Percentiles rank a stretch among this genome's conserved stretches.
These are phyloP conservation scores for Hibiscus tridactylites DNA, from an alignment of 345 rosid genomes.

Conservation along the genomic window DNA sequence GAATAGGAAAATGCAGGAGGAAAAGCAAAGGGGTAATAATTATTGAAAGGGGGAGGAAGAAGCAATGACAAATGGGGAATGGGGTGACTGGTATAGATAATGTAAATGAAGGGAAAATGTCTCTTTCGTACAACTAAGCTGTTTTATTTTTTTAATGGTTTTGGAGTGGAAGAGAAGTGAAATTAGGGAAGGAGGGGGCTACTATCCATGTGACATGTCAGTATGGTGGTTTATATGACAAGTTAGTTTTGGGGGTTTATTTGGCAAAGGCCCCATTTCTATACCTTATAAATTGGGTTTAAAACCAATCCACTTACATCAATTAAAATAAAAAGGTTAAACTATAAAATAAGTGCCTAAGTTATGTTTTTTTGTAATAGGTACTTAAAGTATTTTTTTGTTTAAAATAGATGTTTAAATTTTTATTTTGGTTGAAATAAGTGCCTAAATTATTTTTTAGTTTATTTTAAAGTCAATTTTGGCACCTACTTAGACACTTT, in stretches of 20 bases:
- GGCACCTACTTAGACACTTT: too few relatives aligned
- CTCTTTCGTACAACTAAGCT: conserved; percentile 8
- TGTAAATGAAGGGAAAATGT: conserved; percentile 8
- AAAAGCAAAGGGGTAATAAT: conserved; percentile 3
- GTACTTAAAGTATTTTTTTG: too few relatives aligned
- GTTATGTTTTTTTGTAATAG: too few relatives aligned
- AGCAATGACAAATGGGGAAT: neutral
- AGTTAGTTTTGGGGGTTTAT: conserved; percentile 31
- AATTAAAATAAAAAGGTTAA: neutral
- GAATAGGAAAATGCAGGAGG: neutral
- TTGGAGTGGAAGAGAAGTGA: conserved; percentile 26
- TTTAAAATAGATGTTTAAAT: too few relatives aligned
- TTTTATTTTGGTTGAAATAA: too few relatives aligned
- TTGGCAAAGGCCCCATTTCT: conserved; percentile 29
- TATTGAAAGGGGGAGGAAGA: neutral
- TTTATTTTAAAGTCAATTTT: too few relatives aligned
- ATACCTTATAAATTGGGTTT: conserved; percentile 22
- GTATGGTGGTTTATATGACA: conserved; percentile 36
- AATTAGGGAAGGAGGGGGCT: conserved; percentile 19
- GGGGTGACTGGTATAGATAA: conserved; percentile 2
- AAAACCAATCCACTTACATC: conserved; percentile 12
- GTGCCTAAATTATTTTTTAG: too few relatives aligned
- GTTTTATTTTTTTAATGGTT: conserved; percentile 2
- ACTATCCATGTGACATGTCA: conserved; percentile 38
- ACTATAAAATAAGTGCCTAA: too few relatives aligned